Conservation (phyloP, 2,329 filamentous ascomycete species). For the Pseudocercospora pini-densiflorae region DNA sequence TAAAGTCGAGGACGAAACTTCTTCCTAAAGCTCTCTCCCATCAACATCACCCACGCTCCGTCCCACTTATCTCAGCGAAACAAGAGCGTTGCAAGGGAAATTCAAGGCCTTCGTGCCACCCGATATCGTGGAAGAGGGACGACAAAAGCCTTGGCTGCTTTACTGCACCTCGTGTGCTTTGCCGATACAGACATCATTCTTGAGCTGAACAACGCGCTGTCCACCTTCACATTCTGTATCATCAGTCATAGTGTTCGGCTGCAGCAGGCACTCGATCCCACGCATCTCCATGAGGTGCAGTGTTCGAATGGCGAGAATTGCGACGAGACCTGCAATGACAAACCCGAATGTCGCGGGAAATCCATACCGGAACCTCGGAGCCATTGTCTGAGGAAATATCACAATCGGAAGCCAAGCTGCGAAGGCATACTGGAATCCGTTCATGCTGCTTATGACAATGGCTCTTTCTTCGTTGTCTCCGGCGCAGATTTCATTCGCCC, state of each 20-base stretch:
- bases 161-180: background rate
- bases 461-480: slow-evolving; percentile 67
- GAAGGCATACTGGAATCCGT: slow-evolving; percentile 69
- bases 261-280: background rate
- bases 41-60: background rate
- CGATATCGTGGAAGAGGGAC: too few relatives aligned
- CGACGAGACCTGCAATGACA: slow-evolving; percentile 10
- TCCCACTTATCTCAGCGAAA: too few relatives aligned
- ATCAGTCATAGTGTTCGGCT: background rate
- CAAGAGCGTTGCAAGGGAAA: too few relatives aligned
- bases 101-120: too few relatives aligned
- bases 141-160: background rate
- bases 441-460: slow-evolving; percentile 67
- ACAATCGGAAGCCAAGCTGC: slow-evolving; percentile 66
- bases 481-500: slow-evolving; percentile 53
- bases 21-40: background rate
- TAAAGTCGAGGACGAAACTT: background rate
- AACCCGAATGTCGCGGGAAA: slow-evolving; percentile 17
- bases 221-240: background rate
- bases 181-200: background rate
- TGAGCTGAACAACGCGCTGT: background rate
- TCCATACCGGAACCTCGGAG: slow-evolving; percentile 15
- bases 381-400: slow-evolving; percentile 20
- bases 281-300: slow-evolving; percentile 17
- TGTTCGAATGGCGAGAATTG: slow-evolving; percentile 33